phyloP scores from a whole-genome alignment of 2,329 filamentous ascomycete genomes.

The Aspergillus pseudoterreus region DNA sequence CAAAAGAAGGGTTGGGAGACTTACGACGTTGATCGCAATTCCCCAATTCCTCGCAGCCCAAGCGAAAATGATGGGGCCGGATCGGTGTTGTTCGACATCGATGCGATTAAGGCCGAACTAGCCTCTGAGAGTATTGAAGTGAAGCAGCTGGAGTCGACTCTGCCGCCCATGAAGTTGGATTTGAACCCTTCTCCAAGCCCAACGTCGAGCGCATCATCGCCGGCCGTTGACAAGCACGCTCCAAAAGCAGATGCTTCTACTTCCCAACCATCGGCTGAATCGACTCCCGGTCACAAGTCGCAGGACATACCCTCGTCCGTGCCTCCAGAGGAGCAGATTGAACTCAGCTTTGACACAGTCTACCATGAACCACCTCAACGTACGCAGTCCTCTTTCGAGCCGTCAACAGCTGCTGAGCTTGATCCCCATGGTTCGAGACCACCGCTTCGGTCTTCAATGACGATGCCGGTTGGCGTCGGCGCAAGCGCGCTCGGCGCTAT shows the following conservation, averaged over 20 bases:
- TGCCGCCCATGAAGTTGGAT: slow-evolving; percentile 84
- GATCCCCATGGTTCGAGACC: slow-evolving; percentile 18
- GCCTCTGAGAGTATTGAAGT: slow-evolving; percentile 68
- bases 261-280: slow-evolving; percentile 18
- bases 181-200: slow-evolving; percentile 33
- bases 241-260: slow-evolving; percentile 1
- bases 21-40: slow-evolving; percentile 64
- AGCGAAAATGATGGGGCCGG: slow-evolving; percentile 28
- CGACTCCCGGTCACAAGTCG: slow-evolving; percentile 10
- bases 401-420: slow-evolving; percentile 4
- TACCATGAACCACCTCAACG: slow-evolving; percentile 44
- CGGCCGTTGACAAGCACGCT: slow-evolving; percentile 33
- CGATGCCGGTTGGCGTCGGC: slow-evolving; percentile 27
- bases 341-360: slow-evolving; percentile 70
- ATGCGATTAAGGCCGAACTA: slow-evolving; percentile 84
- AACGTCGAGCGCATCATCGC: slow-evolving; percentile 17
- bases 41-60: slow-evolving; percentile 24
- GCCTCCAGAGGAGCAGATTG: slow-evolving; percentile 40
- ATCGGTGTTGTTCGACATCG: slow-evolving; percentile 84
- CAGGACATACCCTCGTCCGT: slow-evolving; percentile 9
- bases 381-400: slow-evolving; percentile 16
- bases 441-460: slow-evolving; percentile 29
- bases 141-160: slow-evolving; percentile 78
- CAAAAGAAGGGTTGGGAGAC: slow-evolving; percentile 92
- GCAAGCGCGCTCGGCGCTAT: slow-evolving; percentile 25